A percentile compares a stretch with the other conserved stretches of the same genome.
Conservation (phyloP, 2,329 filamentous ascomycete genomes). For the Fusarium beomiforme region DNA sequence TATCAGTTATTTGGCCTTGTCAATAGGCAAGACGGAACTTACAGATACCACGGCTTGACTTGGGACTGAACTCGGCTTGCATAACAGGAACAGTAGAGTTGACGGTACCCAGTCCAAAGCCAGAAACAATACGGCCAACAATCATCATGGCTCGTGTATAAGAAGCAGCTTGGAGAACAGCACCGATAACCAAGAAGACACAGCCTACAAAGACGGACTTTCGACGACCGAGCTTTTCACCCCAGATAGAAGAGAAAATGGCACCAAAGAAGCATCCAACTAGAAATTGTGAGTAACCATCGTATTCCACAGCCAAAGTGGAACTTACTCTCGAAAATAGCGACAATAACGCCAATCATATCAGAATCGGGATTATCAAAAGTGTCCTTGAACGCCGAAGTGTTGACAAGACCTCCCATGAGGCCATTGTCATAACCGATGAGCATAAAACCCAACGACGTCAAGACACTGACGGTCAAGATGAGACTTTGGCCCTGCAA, state of each 20-base stretch:
- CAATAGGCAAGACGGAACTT: neutral
- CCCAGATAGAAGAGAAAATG: conserved; percentile 49
- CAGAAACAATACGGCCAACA: conserved; percentile 58
- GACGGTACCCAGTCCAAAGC: conserved; percentile 58
- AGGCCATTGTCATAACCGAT: conserved; percentile 60
- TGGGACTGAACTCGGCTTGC: conserved; percentile 55
- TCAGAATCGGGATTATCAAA: conserved; percentile 53
- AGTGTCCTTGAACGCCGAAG: conserved; percentile 51
- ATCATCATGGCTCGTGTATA: conserved; percentile 56
- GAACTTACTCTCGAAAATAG: conserved; percentile 53
- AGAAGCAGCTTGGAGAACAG: conserved; percentile 55
- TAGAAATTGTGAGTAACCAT: neutral
- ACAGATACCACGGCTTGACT: conserved; percentile 50
- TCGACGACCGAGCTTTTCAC: conserved; percentile 56
- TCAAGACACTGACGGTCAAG: conserved; percentile 54
- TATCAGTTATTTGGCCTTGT: neutral
- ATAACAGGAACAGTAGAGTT: conserved; percentile 57
- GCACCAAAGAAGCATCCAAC: conserved; percentile 46
- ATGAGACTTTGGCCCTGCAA: conserved; percentile 51
- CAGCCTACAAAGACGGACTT: conserved; percentile 55
- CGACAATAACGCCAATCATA: conserved; percentile 58
- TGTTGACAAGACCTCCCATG: conserved; percentile 55
- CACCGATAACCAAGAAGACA: conserved; percentile 56
- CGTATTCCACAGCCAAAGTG: neutral
- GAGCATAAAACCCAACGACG: conserved; percentile 58